phyloP scores from a whole-genome alignment of 169 alveolate genomes.

The Amoebophrya sp. region DNA sequence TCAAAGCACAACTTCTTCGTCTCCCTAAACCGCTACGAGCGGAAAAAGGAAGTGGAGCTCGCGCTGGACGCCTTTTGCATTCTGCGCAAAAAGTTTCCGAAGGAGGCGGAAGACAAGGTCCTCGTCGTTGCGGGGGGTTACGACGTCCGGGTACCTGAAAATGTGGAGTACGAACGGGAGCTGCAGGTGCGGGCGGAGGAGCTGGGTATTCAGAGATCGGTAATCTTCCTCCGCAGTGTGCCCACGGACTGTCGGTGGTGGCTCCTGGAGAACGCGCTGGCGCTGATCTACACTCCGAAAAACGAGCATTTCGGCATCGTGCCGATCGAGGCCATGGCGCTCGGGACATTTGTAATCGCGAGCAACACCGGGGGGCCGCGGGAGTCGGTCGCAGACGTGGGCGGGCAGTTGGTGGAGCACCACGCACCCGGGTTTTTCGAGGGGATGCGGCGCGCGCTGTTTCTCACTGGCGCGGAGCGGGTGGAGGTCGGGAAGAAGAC shows the following conservation, averaged over 20 bases:
- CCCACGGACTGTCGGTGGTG: constrained; percentile 62
- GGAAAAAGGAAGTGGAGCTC: constrained; percentile 73
- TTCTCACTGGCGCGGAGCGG: neutral
- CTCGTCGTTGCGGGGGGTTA: constrained; percentile 85
- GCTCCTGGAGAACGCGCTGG: constrained; percentile 65
- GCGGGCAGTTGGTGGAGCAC: neutral
- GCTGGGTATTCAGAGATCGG: constrained; percentile 35
- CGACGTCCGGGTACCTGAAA: constrained; percentile 74
- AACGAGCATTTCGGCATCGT: constrained; percentile 94
- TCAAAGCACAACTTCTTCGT: constrained; percentile 7
- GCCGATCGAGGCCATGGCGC: neutral
- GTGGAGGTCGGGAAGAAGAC: neutral
- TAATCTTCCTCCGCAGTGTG: constrained; percentile 69
- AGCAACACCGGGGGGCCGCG: neutral
- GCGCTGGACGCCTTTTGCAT: constrained; percentile 68
- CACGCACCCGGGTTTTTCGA: neutral
- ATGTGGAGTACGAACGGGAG: constrained; percentile 66
- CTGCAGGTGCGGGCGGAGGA: constrained; percentile 41
- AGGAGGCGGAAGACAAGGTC: constrained; percentile 40
- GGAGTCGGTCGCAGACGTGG: neutral
- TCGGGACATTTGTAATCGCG: neutral
- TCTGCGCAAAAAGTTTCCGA: constrained; percentile 51
- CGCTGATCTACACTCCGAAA: constrained; percentile 84
- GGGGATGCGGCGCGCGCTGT: neutral
- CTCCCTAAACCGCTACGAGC: constrained; percentile 63